phyloP scores from a whole-genome alignment of 192 early-diverging fungal species.

The Coemansia sp. region DNA sequence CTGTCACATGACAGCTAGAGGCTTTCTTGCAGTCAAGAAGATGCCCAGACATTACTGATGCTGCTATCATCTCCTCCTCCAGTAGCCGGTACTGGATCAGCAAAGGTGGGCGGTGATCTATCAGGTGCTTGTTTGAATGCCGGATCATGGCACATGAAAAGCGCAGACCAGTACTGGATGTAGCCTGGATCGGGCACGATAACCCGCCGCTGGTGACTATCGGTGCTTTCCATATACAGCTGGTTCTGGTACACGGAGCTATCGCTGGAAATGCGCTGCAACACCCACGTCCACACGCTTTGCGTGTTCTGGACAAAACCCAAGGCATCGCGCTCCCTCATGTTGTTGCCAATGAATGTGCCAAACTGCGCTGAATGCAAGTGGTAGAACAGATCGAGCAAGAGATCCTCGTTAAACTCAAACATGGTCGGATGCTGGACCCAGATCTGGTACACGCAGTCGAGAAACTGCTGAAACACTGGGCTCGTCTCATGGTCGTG shows the following conservation, averaged over 20 bases:
- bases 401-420: slow-evolving; percentile 86
- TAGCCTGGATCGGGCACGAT: slow-evolving; percentile 37
- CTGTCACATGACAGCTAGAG: background rate
- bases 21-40: background rate
- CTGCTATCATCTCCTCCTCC: background rate
- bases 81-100: background rate
- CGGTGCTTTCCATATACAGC: slow-evolving; percentile 16
- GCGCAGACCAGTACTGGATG: slow-evolving; percentile 52
- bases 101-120: background rate
- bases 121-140: background rate
- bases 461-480: slow-evolving; percentile 96
- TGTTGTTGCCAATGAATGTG: slow-evolving; percentile 90
- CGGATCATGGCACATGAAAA: slow-evolving; percentile 47
- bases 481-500: slow-evolving; percentile 86
- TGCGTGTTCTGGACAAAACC: slow-evolving; percentile 49
- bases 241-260: slow-evolving; percentile 13
- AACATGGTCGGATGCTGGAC: slow-evolving; percentile 86
- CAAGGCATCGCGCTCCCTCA: slow-evolving; percentile 70
- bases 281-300: slow-evolving; percentile 85
- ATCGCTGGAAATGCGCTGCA: background rate
- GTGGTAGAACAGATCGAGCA: slow-evolving; percentile 83
- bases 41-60: background rate
- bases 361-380: slow-evolving; percentile 93
- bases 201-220: background rate
- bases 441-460: slow-evolving; percentile 94